Evolutionary conservation across 306 rosid species (phyloP), one percentile per base, ranked within the genome.

Genomic region (Acmispon strigosus): DNA sequence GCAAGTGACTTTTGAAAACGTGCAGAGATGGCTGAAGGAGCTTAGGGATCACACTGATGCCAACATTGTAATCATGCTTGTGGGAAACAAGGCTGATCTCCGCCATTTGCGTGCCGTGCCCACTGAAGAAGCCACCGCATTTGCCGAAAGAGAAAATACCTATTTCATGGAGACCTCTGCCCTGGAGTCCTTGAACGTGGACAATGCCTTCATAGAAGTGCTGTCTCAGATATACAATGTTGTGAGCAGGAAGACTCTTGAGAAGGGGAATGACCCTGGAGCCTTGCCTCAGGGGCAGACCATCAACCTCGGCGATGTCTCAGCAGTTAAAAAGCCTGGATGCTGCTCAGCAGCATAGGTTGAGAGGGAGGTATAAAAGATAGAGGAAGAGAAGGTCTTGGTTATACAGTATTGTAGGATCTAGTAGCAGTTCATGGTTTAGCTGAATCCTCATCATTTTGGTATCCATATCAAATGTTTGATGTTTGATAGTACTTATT

Each of bases 141-240:
- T 76, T 47, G 89, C 96, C 0, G 91, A 90, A 75, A 85, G 65
- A 54, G 93, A 90, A 69, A 82, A 78, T 62, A 87, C 76, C 4
- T 87, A 80, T 67, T 90, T 86, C 85, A 87, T 90, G 93, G 93
- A 90, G 68, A 90, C 96, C 43, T 90, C 96, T 51, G 96, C 96
- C 4, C 73, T 84, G 0, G 96, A 90, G 70, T 82, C 96, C 11
- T 70, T 87, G 77, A 90, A 90, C 17, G 96, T 90, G 16, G 91
- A 90, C 69, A 84, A 50, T 52, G 85, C 96, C 6, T 90, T 90
- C 72, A 80, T 83, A 3, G 91, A 90, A 73, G 96, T 90, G 74
- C 86, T 90, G 14, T 80, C 89, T 41, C 88, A 90, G 69, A 90
- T 88, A 72, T 84, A 85, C 75, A 80, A 77, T 42, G 89, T 87